Base-by-base conservation (phyloP, 257 asterid genomes). In the Echium plantagineum region DNA sequence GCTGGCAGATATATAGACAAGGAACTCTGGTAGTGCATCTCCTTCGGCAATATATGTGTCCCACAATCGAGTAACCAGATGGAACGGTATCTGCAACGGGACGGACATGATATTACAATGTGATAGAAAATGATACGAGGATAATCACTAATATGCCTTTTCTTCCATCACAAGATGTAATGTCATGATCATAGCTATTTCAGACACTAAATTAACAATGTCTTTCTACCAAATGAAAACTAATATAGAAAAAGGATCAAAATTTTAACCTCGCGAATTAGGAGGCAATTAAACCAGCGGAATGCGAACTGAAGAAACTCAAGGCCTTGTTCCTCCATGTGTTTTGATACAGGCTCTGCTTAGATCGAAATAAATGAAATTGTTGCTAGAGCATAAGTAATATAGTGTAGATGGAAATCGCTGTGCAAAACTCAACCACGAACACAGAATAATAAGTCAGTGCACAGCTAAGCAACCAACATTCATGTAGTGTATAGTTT, bases 41-140 rank as follows among this genome's bases (percentile, higher is more conserved):
- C 95, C 98, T 90, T 90, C 98, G 6, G 98, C 96, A 73, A 90
- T 94, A 80, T 90, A 90, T 5, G 98, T 90, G 69, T 90, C 98
- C 98, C 98, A 90, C 73, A 90, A 74, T 63, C 98, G 98, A 62
- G 81, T 79, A 73, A 90, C 94, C 13, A 90, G 95, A 75, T 74
- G 68, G 71, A 90, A 87, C 0, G 96, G 98, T 62, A 90, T 87
- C 98, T 89, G 74, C 54, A 69, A 20, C 62, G 58, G 19, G 21
- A 21, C 28, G 54, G 46, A 30, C 61, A 58, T 76, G 62, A 76
- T 38, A 68, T 21, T 69, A 35, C 15, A 38, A 9, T 38, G 48
- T 38, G 48, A 38, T 38, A 9, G 9, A 0, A 38, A 38, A 38
- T 38, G 15, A 38, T 38, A 38, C 1, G 9, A 38, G 15, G 48